phyloP scores from a whole-genome alignment of 192 early-diverging fungal species.

The Chytriomyces confervae region DNA sequence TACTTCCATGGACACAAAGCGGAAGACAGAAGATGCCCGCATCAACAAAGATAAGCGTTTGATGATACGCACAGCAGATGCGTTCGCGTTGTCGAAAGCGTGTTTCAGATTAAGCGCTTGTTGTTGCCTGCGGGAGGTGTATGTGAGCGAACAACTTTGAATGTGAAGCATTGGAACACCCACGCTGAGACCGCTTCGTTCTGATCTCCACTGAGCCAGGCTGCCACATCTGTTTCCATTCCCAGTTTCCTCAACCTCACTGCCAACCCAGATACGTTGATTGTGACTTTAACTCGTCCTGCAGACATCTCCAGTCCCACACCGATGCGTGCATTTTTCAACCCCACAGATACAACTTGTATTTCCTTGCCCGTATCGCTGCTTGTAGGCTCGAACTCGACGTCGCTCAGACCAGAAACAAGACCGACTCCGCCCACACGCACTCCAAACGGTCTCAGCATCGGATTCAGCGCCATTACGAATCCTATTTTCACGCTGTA shows the following conservation, averaged over 20 bases:
- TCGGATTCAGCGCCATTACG: background rate
- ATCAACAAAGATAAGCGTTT: no score
- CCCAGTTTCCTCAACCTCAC: no score
- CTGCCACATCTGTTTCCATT: no score
- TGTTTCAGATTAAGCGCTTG: no score
- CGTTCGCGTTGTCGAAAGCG: no score
- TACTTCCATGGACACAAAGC: background rate
- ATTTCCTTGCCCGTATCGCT: background rate
- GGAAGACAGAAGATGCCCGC: background rate
- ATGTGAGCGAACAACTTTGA: no score
- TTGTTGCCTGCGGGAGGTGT: no score
- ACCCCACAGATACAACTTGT: background rate
- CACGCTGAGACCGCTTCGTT: no score
- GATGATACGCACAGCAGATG: no score
- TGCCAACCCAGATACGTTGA: background rate
- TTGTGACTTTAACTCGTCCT: background rate
- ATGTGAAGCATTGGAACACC: no score
- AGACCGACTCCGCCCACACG: conserved; percentile 2
- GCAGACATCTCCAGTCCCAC: background rate
- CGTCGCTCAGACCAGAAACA: conserved; percentile 8
- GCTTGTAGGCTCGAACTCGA: background rate
- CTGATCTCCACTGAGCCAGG: no score
- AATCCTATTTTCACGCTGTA: conserved; percentile 17
- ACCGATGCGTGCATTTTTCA: background rate
- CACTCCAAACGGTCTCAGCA: conserved; percentile 28